Conservation (phyloP, 257 asterid species). For the Jacaranda mimosifolia region DNA sequence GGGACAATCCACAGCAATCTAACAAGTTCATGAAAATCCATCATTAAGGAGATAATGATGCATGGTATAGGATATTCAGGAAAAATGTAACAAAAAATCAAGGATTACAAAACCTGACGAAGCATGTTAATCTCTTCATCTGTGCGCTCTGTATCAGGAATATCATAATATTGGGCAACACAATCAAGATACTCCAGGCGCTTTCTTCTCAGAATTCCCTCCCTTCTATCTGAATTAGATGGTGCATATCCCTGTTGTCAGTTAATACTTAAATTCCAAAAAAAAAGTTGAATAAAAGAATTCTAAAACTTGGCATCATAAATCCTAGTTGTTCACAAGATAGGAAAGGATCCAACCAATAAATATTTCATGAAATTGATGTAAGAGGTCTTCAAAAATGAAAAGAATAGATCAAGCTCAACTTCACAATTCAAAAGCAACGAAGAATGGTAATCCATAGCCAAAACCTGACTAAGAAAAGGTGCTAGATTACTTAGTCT, state of each 20-base stretch:
- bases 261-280: conserved; percentile 66
- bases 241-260: conserved; percentile 99
- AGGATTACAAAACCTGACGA: conserved; percentile 72
- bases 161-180: conserved; percentile 88
- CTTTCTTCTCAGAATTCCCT: conserved; percentile 89
- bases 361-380: not conserved
- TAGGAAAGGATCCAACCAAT: conserved; percentile 26
- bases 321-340: not conserved
- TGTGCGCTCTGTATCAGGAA: conserved; percentile 86
- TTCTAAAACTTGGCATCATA: not conserved
- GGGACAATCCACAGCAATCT: conserved; percentile 98
- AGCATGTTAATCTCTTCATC: conserved; percentile 97
- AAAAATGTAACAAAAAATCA: conserved; percentile 29
- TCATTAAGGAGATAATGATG: conserved; percentile 26
- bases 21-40: conserved; percentile 36
- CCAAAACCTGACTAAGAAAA: not conserved
- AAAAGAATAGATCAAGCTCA: not conserved
- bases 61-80: conserved; percentile 13
- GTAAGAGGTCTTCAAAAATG: not conserved
- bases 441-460: too few species aligned
- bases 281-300: conserved; percentile 29
- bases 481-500: not conserved
- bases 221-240: conserved; percentile 99
- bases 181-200: conserved; percentile 95
- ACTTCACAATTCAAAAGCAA: not conserved